Conservation (phyloP, 1,284 basidiomycete species). For the Leccinum huronense region DNA sequence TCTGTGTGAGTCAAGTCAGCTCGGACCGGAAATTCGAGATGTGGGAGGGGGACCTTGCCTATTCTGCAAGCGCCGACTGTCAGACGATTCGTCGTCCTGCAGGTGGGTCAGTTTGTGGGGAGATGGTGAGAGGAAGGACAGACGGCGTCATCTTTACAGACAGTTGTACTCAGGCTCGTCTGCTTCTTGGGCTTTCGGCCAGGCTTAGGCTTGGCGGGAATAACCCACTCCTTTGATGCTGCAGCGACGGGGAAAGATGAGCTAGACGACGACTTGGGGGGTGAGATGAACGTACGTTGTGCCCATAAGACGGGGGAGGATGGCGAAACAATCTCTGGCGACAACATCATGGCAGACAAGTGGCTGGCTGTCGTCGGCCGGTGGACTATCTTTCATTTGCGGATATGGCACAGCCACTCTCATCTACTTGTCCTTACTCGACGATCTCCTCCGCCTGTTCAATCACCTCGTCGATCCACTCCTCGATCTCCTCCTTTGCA, state of each 20-base stretch:
- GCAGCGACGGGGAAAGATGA: constrained; percentile 10
- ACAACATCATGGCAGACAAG: constrained; percentile 31
- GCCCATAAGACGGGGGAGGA: constrained; percentile 45
- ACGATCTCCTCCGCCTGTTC: constrained; percentile 81
- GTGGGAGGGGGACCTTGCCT: constrained; percentile 44
- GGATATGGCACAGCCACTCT: constrained; percentile 20
- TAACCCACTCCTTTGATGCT: constrained; percentile 91
- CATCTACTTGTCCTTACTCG: constrained; percentile 18
- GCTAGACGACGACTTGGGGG: background rate
- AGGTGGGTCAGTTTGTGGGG: constrained; percentile 13
- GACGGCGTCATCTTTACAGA: constrained; percentile 50
- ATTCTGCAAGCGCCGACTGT: constrained; percentile 69
- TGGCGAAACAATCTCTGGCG: constrained; percentile 23
- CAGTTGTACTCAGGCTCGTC: constrained; percentile 28
- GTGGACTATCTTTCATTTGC: background rate
- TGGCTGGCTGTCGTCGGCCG: background rate
- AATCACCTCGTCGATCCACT: constrained; percentile 88
- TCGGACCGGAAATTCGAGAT: background rate
- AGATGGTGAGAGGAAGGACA: constrained; percentile 19
- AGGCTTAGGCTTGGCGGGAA: constrained; percentile 86
- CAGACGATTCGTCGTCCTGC: constrained; percentile 53
- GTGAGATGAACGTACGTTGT: constrained; percentile 37
- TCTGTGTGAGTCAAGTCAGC: constrained; percentile 41
- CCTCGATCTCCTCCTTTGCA: constrained; percentile 83
- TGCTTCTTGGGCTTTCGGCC: constrained; percentile 87